Evolutionary conservation across 2,329 filamentous ascomycete species (phyloP).

Genomic region (Cladosporium sp.): DNA sequence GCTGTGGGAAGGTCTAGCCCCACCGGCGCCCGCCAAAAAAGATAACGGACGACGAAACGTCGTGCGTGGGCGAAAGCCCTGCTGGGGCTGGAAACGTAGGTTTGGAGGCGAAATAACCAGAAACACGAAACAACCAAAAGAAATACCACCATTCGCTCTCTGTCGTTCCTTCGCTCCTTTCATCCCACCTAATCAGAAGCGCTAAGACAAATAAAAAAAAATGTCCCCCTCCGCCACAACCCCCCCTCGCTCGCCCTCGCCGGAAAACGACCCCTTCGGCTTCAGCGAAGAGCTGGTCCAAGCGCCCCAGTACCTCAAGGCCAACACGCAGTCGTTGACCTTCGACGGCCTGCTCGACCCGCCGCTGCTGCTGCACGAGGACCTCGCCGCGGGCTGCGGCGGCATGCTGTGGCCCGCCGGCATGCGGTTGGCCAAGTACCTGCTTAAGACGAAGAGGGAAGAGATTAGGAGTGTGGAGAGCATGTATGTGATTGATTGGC

Average conservation of each 20-base stretch:
- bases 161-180: no score
- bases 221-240: conserved; percentile 1
- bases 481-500: not conserved
- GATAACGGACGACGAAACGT: no score
- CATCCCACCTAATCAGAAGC: not conserved
- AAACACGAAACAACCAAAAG: no score
- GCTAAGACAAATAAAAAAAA: not conserved
- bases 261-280: conserved; percentile 22
- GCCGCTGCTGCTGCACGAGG: conserved; percentile 73
- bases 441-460: conserved; percentile 67
- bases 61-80: no score
- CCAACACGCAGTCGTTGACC: conserved; percentile 42
- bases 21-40: no score
- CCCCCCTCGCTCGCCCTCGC: not conserved
- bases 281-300: conserved; percentile 53
- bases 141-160: no score
- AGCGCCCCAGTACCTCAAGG: conserved; percentile 29
- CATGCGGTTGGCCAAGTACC: conserved; percentile 78
- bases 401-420: conserved; percentile 94
- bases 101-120: no score
- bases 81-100: no score
- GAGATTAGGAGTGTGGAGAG: conserved; percentile 42
- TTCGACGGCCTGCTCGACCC: conserved; percentile 67
- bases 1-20: no score
- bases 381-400: conserved; percentile 81